A percentile compares a stretch with the other conserved stretches of the same genome.
Evolutionary conservation across 805 yeast genomes (phyloP).

Genomic region (Blastobotrys chiropterorum): DNA sequence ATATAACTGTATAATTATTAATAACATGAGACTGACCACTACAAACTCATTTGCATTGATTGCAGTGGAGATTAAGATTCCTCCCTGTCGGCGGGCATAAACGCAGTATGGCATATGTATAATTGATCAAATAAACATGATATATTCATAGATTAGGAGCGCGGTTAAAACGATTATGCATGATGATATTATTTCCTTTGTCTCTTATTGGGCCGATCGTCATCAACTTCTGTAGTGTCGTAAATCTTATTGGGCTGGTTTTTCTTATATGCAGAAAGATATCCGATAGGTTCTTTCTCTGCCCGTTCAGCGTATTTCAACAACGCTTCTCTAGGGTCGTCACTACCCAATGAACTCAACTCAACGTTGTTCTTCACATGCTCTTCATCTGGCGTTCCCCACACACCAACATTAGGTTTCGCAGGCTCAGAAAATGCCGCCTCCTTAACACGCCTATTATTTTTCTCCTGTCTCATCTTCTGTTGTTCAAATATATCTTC

Average conservation of each 20-base stretch:
- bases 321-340: slow-evolving; percentile 32
- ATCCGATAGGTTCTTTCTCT: slow-evolving; percentile 9
- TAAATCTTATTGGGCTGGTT: slow-evolving; percentile 16
- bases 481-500: slow-evolving; percentile 19
- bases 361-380: slow-evolving; percentile 18
- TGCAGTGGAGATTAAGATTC: too few species aligned
- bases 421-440: slow-evolving; percentile 16
- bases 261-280: slow-evolving; percentile 14
- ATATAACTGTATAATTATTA: background rate
- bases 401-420: slow-evolving; percentile 19
- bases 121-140: too few species aligned
- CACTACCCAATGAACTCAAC: slow-evolving; percentile 14
- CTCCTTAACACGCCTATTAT: slow-evolving; percentile 3
- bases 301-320: slow-evolving; percentile 28
- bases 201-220: background rate
- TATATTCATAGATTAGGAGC: too few species aligned
- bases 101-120: too few species aligned
- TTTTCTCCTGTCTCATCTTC: slow-evolving; percentile 1
- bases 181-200: too few species aligned
- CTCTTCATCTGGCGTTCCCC: slow-evolving; percentile 23
- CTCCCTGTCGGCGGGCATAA: too few species aligned
- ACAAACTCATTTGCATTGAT: too few species aligned
- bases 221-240: background rate
- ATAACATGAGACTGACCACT: background rate
- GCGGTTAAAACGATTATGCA: too few species aligned